Percentiles rank a stretch among this genome's conserved stretches.
Evolutionary conservation across 768 basidiomycete species (phyloP).

Genomic region (Boletus sp.): DNA sequence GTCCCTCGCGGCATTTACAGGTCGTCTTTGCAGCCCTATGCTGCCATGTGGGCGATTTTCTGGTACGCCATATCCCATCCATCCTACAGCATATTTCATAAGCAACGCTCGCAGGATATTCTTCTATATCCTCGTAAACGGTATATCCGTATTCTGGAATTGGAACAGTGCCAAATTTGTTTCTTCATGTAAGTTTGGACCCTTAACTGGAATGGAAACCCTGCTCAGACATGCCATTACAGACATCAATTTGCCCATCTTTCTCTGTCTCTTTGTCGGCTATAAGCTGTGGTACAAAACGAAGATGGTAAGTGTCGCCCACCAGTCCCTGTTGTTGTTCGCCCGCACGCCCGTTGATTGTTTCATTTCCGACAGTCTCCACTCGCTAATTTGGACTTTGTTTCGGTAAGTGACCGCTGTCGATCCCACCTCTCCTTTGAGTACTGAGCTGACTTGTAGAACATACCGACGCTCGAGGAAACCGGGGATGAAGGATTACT

Average conservation of each 20-base stretch:
- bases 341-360: neutral
- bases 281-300: slow-evolving; percentile 39
- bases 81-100: neutral
- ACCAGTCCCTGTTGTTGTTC: neutral
- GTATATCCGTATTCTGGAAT: slow-evolving; percentile 60
- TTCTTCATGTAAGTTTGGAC: slow-evolving; percentile 34
- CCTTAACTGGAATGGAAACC: neutral
- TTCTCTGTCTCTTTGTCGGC: slow-evolving; percentile 43
- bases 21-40: slow-evolving; percentile 61
- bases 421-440: neutral
- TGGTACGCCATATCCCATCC: slow-evolving; percentile 47
- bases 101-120: slow-evolving; percentile 14
- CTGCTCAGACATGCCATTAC: neutral
- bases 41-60: slow-evolving; percentile 68
- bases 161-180: slow-evolving; percentile 57
- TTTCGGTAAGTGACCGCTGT: slow-evolving; percentile 44
- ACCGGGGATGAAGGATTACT: slow-evolving; percentile 45
- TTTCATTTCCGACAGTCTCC: slow-evolving; percentile 4
- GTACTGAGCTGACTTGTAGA: slow-evolving; percentile 34
- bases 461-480: slow-evolving; percentile 68
- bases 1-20: slow-evolving; percentile 62
- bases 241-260: slow-evolving; percentile 42
- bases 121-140: slow-evolving; percentile 59
- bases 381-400: slow-evolving; percentile 63
- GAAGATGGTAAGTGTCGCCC: slow-evolving; percentile 16